A percentile compares a stretch with the other conserved stretches of the same genome.
Evolutionary conservation across 805 yeast genomes (phyloP).

Genomic region (Priceomyces fermenticarens): DNA sequence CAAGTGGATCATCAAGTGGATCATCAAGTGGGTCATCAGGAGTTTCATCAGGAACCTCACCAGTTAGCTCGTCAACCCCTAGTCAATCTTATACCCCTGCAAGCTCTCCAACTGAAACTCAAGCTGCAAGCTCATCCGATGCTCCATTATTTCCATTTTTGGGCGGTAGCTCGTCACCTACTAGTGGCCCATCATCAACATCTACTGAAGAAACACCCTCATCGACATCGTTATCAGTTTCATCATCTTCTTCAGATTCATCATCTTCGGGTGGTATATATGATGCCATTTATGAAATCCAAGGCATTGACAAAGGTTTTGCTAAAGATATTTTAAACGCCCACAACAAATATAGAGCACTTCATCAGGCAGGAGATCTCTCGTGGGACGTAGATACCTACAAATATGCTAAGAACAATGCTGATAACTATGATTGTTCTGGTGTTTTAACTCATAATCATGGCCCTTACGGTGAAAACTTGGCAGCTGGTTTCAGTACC

Average conservation of each 20-base stretch:
- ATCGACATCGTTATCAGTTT: conserved; percentile 5
- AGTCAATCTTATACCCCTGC: not conserved
- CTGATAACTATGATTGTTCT: conserved; percentile 35
- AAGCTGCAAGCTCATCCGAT: conserved; percentile 1
- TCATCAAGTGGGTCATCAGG: not conserved
- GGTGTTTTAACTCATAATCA: conserved; percentile 35
- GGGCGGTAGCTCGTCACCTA: conserved; percentile 4
- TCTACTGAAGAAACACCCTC: conserved; percentile 5
- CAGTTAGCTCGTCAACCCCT: conserved; percentile 2
- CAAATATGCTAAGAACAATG: conserved; percentile 31
- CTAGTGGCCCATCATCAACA: conserved; percentile 1
- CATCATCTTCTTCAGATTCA: conserved; percentile 6
- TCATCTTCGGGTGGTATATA: conserved; percentile 14
- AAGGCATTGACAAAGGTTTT: conserved; percentile 22
- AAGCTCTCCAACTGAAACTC: conserved; percentile 1
- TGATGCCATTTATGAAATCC: conserved; percentile 17
- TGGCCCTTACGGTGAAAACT: conserved; percentile 36
- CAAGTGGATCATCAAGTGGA: not conserved
- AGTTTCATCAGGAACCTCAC: conserved; percentile 4
- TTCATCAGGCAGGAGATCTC: conserved; percentile 26
- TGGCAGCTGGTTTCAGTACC: conserved; percentile 31
- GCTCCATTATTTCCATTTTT: not conserved
- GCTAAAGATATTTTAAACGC: conserved; percentile 29
- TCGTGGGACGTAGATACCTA: conserved; percentile 32
- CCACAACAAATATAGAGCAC: conserved; percentile 31